Base-by-base conservation (phyloP, 176 grass and related monocot species). In the Areca catechu region DNA sequence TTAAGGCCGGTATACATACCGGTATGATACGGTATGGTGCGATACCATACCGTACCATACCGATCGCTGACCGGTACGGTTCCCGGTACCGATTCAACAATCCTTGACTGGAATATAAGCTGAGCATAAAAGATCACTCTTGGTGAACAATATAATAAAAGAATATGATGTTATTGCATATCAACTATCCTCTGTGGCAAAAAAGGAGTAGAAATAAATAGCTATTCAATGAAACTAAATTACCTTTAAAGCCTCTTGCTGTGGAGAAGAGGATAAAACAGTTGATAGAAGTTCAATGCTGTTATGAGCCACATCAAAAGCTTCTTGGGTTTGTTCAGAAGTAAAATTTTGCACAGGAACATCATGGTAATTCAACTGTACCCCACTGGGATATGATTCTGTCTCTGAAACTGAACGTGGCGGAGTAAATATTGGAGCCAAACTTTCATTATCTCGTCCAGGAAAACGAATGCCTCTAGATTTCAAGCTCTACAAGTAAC, bases 391-490 rank as follows among this genome's bases (percentile, higher is more conserved):
- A 71, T 90, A 84, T 50, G 71, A 61, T 77, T 86, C 77, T 16
- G 56, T 19, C 71, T 76, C 73, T 54, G 78, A 69, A 52, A 83
- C 66, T 43, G 80, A 84, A 58, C 65, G 69, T 5, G 80, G 62
- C 20, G 87, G 86, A 62, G 87, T 88, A 53, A 97, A 97, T 77
- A 97, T 85, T 72, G 93, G 93, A 77, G 81, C 83, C 61, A 97
- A 75, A 67, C 93, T 85, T 63, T 97, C 80, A 20, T 80, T 69
- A 54, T 92, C 87, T 60, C 80, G 73, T 27, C 87, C 93, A 56
- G 93, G 86, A 50, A 91, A 92, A 66, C 59, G 68, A 70, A 88
- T 76, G 57, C 87, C 93, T 75, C 93, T 91, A 65, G 83, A 88
- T 82, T 74, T 88, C 71, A 97, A 82, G 49, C 93, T 97, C 93